phyloP scores from a whole-genome alignment of 192 early-diverging fungal species.

The Physocladia obscura region DNA sequence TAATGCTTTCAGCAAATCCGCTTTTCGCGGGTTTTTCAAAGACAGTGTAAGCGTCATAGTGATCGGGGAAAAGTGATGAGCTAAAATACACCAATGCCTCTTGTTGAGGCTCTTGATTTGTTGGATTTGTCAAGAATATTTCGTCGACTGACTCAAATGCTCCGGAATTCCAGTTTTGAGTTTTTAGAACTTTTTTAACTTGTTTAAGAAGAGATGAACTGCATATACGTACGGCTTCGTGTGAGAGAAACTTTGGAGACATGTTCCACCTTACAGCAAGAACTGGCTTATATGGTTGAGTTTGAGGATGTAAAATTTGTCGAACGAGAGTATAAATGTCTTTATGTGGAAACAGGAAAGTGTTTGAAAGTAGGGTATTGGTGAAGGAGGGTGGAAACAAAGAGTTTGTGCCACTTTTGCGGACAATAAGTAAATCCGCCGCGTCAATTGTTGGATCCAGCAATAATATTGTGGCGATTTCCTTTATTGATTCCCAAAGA shows the following conservation, averaged over 20 bases:
- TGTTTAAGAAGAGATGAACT: slow-evolving; percentile 6
- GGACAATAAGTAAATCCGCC: slow-evolving; percentile 2
- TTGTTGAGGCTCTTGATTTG: background rate
- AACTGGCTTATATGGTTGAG: background rate
- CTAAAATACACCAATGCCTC: slow-evolving; percentile 5
- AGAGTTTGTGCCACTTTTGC: background rate
- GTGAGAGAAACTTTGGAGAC: background rate
- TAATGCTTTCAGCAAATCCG: background rate
- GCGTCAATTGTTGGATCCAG: background rate
- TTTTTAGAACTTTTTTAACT: slow-evolving; percentile 12
- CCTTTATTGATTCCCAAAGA: background rate
- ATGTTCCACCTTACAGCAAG: slow-evolving; percentile 9
- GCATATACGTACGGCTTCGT: background rate
- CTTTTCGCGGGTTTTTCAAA: background rate
- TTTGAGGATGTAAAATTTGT: background rate
- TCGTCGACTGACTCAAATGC: background rate
- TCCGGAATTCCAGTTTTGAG: slow-evolving; percentile 10
- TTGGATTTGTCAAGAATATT: background rate
- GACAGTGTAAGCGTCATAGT: slow-evolving; percentile 3
- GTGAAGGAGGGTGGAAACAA: slow-evolving; percentile 13
- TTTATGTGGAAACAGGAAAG: slow-evolving; percentile 3
- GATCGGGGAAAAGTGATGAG: background rate
- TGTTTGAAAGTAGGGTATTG: background rate
- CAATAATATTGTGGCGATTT: background rate
- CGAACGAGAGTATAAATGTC: background rate